Base-by-base conservation (phyloP, 2,329 filamentous ascomycete genomes). In the Tricladium varicosporioides region DNA sequence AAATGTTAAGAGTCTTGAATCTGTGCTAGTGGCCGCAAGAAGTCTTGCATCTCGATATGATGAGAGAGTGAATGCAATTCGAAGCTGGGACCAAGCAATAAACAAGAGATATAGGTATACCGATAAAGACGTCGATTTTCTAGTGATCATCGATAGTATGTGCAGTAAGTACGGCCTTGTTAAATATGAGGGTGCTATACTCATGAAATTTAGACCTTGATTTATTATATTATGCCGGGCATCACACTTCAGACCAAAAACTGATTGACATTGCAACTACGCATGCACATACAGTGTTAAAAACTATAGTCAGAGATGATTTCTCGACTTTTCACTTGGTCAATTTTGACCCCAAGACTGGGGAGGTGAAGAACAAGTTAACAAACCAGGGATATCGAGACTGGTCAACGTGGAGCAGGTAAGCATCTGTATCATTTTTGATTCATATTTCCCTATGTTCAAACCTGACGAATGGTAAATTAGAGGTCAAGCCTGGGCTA, bases 331-430 rank as follows among this genome's bases (percentile, higher is more conserved):
- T 54, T 55, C 74, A 76, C 56, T 69, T 76, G 19, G 70, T 75
- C 16, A 74, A 78, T 57, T 74, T 77, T 52, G 67, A 74, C 13
- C 67, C 72, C 0, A 51, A 58, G 0, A 74, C 70, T 0, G 74
- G 75, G 0, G 59, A 51, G 5, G 64, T 73, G 1, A 71, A 71
- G 56, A 60, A 68, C 1, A 70, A 72, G 45, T 69, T 73, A 61
- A 76, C 74, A 0, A 73, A 75, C 18, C 74, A 76, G 58, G 74
- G 74, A 1, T 70, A 70, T 58, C 60, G 57, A 14, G 72, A 76
- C 46, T 65, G 67, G 32, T 74, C 72, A 2, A 74, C 72, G 4
- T 76, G 74, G 74, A 68, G 67, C 49, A 56, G 60, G 48, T 49
- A 32, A 14, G 40, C 15, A 7, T 7, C 7, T 27, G 13, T 9